phyloP scores from a whole-genome alignment of 495 filamentous ascomycete genomes.

The Neurospora cerealis region DNA sequence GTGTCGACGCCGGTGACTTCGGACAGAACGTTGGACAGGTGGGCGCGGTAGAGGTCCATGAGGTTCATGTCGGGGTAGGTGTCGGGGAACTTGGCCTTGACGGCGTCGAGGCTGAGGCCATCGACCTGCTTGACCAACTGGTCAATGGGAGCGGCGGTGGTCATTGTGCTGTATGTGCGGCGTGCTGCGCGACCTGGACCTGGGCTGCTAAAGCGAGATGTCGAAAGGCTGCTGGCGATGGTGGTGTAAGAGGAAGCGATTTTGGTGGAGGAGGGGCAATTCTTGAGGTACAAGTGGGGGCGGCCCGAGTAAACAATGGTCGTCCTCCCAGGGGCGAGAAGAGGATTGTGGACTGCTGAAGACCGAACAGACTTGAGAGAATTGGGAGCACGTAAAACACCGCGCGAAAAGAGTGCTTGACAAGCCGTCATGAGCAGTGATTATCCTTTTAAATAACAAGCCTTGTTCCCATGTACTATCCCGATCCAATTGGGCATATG shows the following conservation, averaged over 20 bases:
- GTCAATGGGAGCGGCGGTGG: conserved; percentile 18
- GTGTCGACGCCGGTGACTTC: conserved; percentile 63
- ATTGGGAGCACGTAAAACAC: not conserved
- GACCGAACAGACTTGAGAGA: not conserved
- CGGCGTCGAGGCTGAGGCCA: conserved; percentile 26
- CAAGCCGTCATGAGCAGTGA: not conserved
- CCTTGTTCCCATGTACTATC: not conserved
- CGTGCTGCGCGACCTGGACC: conserved; percentile 1
- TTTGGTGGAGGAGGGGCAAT: not conserved
- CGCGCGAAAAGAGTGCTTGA: not conserved
- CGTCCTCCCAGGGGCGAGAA: not conserved
- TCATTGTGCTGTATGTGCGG: conserved; percentile 18
- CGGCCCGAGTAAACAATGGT: not conserved
- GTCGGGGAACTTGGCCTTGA: conserved; percentile 39
- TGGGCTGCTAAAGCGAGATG: not conserved
- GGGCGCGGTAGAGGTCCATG: conserved; percentile 77
- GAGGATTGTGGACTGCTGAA: not conserved
- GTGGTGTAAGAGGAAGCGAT: not conserved
- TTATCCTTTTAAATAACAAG: not conserved
- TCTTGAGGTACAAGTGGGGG: not conserved
- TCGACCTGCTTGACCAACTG: conserved; percentile 29
- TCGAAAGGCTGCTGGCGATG: not conserved
- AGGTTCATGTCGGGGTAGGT: conserved; percentile 67
- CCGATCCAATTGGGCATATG: not conserved
- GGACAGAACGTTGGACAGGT: conserved; percentile 66